Conservation (phyloP, 2,329 filamentous ascomycete species). For the Colletotrichum sp. region DNA sequence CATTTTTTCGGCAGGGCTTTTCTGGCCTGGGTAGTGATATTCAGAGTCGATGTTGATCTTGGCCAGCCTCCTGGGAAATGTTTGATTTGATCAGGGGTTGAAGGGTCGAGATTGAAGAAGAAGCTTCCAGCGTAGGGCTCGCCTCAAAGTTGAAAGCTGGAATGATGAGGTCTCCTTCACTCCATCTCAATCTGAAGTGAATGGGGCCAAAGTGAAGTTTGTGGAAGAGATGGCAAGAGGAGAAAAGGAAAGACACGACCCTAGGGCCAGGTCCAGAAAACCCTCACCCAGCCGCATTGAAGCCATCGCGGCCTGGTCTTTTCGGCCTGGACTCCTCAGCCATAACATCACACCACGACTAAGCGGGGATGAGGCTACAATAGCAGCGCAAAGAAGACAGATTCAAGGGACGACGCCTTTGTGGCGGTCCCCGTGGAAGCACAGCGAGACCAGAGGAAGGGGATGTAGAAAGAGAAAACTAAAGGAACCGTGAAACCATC, state of each 20-base stretch:
- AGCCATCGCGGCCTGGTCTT: background rate
- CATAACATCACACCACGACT: background rate
- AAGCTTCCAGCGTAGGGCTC: background rate
- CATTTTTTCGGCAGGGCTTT: background rate
- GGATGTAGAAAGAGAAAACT: background rate
- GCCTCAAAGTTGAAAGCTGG: no score
- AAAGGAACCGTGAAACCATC: background rate
- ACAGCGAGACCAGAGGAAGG: background rate
- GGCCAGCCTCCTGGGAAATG: background rate
- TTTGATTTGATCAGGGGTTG: background rate
- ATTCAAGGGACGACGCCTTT: background rate
- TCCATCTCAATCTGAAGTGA: background rate
- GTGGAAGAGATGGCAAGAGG: background rate
- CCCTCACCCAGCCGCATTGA: background rate
- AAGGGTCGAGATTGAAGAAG: background rate
- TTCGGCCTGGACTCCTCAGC: background rate
- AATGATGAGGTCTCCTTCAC: background rate
- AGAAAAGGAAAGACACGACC: background rate
- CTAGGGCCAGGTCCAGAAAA: background rate
- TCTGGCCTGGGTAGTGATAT: background rate
- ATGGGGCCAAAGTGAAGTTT: background rate
- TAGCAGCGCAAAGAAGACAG: background rate
- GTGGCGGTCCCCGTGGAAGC: background rate
- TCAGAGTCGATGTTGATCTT: background rate
- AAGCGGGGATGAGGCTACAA: background rate